Percentiles rank a stretch among this genome's conserved stretches.
Conservation (phyloP, 2,329 filamentous ascomycete species). For the Neurospora sp. region DNA sequence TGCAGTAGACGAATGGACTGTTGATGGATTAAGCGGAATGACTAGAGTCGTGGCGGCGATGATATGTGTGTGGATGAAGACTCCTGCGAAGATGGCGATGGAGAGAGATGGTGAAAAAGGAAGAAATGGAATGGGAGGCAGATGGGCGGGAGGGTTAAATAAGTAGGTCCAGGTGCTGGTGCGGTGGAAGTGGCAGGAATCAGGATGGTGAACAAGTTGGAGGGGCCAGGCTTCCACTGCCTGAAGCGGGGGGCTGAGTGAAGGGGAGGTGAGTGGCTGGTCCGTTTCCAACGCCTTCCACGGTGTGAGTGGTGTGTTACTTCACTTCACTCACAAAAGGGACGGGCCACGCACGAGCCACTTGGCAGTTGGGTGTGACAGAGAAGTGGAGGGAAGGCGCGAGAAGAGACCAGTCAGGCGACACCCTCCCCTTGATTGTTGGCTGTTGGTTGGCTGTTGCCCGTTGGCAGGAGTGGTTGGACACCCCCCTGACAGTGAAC, state of each 20-base stretch:
- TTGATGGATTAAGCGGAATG: conserved; percentile 2
- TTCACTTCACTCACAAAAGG: neutral
- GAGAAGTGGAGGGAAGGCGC: conserved; percentile 17
- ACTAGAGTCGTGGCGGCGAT: neutral
- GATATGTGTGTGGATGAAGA: conserved; percentile 8
- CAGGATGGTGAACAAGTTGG: conserved; percentile 8
- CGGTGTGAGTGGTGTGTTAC: neutral
- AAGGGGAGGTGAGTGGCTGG: conserved; percentile 10
- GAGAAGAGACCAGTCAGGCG: conserved; percentile 15
- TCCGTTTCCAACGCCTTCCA: neutral
- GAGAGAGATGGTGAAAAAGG: conserved; percentile 11
- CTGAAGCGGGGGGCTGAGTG: conserved; percentile 19
- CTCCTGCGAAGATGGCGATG: neutral
- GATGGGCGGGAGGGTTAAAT: conserved; percentile 17
- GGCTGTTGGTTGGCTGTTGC: neutral
- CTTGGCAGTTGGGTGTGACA: conserved; percentile 6
- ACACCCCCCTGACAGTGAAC: neutral
- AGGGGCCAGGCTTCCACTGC: conserved; percentile 19
- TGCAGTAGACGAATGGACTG: conserved; percentile 12
- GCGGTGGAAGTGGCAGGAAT: neutral
- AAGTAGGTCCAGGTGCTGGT: conserved; percentile 13
- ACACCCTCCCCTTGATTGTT: neutral
- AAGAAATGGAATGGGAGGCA: conserved; percentile 18
- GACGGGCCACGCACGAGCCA: neutral
- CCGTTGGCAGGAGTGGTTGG: neutral